Conservation (phyloP, 345 rosid genomes). For the Corymbia maculata region DNA sequence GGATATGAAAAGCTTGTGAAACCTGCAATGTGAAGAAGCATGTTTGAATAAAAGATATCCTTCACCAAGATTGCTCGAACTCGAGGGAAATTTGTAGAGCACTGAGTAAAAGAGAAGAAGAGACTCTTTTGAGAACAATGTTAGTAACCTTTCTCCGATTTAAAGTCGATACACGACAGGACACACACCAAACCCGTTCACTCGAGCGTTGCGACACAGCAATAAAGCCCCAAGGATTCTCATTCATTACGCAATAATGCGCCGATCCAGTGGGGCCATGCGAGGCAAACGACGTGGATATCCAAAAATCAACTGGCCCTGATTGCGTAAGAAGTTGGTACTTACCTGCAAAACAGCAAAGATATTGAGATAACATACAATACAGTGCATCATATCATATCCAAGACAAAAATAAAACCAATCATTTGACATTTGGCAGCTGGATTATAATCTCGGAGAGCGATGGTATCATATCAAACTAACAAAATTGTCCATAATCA, state of each 20-base stretch:
- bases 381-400: neutral
- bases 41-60: neutral
- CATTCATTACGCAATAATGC: constrained; percentile 30
- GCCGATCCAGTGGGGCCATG: neutral
- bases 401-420: neutral
- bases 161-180: neutral
- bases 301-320: constrained; percentile 72
- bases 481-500: neutral
- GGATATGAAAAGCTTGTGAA: constrained; percentile 69
- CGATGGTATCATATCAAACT: neutral
- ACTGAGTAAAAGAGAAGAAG: neutral
- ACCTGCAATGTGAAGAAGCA: constrained; percentile 23
- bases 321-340: constrained; percentile 64
- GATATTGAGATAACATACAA: neutral
- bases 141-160: neutral
- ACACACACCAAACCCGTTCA: constrained; percentile 81
- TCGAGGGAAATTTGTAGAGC: neutral
- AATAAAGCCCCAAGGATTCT: constrained; percentile 50
- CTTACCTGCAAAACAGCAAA: constrained; percentile 26
- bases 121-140: neutral
- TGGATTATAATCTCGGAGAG: neutral
- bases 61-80: neutral
- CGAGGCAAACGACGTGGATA: constrained; percentile 25
- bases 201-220: constrained; percentile 83
- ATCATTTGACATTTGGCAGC: neutral